A percentile compares a stretch with the other conserved stretches of the same genome.
These are phyloP conservation scores for Xylaria telfairii DNA, from an alignment of 495 filamentous ascomycete genomes.

Conservation along the genomic window DNA sequence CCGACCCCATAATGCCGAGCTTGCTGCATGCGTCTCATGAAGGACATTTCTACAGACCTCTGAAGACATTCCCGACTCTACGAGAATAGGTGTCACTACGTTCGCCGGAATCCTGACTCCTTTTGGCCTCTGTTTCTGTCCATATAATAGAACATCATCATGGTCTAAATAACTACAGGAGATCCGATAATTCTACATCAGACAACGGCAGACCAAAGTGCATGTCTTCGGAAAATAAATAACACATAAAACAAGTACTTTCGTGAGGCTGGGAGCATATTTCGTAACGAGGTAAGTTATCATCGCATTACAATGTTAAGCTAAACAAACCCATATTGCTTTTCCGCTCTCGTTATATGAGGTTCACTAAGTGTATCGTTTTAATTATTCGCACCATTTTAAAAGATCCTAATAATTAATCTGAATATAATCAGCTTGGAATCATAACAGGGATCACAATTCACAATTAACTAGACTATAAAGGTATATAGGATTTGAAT, in stretches of 20 bases:
- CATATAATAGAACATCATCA: background rate
- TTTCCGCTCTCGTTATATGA: no score
- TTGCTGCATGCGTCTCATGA: background rate
- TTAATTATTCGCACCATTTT: no score
- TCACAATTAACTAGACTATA: no score
- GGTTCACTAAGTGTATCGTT: no score
- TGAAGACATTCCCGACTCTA: background rate
- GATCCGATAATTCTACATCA: background rate
- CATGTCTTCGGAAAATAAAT: background rate
- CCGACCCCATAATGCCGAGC: background rate
- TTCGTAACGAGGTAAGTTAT: background rate
- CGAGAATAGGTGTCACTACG: background rate
- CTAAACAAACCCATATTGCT: no score
- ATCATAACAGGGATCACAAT: no score
- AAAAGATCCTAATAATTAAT: no score
- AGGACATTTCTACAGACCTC: background rate
- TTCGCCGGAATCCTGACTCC: background rate
- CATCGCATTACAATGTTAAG: background rate
- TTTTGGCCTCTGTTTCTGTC: background rate
- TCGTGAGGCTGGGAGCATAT: background rate
- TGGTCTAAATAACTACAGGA: background rate
- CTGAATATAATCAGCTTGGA: no score
- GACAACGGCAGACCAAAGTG: background rate
- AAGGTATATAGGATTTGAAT: no score
- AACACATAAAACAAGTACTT: background rate